phyloP scores from a whole-genome alignment of 345 rosid species.

The Salix arbutifolia region DNA sequence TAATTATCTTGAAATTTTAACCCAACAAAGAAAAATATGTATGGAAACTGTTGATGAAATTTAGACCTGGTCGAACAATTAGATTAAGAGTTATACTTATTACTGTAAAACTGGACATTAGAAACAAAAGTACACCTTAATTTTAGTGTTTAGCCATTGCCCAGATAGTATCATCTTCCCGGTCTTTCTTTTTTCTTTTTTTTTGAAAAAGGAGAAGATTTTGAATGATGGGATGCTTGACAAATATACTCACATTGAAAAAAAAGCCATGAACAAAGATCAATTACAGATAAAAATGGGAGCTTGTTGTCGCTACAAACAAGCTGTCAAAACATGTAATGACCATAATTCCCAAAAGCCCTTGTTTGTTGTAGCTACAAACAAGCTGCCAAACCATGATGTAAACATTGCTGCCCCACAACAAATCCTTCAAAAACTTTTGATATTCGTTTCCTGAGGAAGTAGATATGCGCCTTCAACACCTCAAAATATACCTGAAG shows the following conservation, averaged over 20 bases:
- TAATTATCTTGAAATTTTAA: no score
- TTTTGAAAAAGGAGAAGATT: background rate
- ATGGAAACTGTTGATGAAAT: no score
- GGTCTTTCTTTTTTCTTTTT: background rate
- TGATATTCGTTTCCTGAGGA: background rate
- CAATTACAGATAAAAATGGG: constrained; percentile 18
- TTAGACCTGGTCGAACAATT: no score
- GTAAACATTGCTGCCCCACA: background rate
- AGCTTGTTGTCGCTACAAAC: constrained; percentile 3
- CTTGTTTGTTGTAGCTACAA: background rate
- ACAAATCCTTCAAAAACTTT: background rate
- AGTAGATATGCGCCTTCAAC: background rate
- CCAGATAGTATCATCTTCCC: background rate
- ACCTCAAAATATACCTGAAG: background rate
- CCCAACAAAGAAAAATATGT: no score
- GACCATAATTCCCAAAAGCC: background rate
- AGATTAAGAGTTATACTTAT: no score
- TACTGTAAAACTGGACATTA: no score
- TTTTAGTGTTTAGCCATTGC: no score
- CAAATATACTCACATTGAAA: constrained; percentile 13
- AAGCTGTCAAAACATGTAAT: constrained; percentile 14
- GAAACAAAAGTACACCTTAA: no score
- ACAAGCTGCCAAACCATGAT: constrained; percentile 12
- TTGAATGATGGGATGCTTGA: background rate
- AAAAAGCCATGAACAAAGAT: constrained; percentile 7